Conservation (phyloP, 176 grass and related monocot genomes). For the Musa acuminata region DNA sequence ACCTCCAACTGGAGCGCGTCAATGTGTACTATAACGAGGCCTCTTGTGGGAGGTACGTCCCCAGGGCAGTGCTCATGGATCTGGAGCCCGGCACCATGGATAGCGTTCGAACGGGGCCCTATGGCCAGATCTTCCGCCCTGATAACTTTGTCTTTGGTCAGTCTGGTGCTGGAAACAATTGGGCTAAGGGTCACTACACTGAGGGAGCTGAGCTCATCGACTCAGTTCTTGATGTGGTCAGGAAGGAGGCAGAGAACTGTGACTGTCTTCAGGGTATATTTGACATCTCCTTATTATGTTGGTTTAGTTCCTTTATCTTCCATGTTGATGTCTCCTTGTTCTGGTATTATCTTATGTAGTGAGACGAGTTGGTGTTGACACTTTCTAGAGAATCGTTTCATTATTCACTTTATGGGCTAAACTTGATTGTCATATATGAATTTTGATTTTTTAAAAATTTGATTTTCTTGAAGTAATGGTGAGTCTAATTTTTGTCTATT, state of each 20-base stretch:
- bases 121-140: slow-evolving; percentile 63
- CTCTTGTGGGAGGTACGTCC: slow-evolving; percentile 53
- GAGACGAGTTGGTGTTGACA: background rate
- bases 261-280: slow-evolving; percentile 70
- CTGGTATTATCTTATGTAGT: background rate
- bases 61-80: slow-evolving; percentile 69
- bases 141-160: slow-evolving; percentile 73
- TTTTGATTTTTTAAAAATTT: background rate
- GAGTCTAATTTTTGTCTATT: no score
- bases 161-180: slow-evolving; percentile 39
- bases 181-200: slow-evolving; percentile 32
- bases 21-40: slow-evolving; percentile 85
- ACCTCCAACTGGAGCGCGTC: slow-evolving; percentile 67
- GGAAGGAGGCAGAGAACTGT: slow-evolving; percentile 72
- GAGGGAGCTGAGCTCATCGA: slow-evolving; percentile 78
- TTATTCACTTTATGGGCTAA: background rate
- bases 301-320: background rate
- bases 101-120: slow-evolving; percentile 53
- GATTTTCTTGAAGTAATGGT: no score
- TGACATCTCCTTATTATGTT: background rate
- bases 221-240: slow-evolving; percentile 60
- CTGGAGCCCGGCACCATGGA: slow-evolving; percentile 82
- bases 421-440: background rate
- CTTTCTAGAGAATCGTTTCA: background rate
- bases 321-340: background rate